Evolutionary conservation across 2,329 filamentous ascomycete genomes (phyloP), one percentile per base, ranked within the genome.

Genomic region (Scortechinia acanthostroma): DNA sequence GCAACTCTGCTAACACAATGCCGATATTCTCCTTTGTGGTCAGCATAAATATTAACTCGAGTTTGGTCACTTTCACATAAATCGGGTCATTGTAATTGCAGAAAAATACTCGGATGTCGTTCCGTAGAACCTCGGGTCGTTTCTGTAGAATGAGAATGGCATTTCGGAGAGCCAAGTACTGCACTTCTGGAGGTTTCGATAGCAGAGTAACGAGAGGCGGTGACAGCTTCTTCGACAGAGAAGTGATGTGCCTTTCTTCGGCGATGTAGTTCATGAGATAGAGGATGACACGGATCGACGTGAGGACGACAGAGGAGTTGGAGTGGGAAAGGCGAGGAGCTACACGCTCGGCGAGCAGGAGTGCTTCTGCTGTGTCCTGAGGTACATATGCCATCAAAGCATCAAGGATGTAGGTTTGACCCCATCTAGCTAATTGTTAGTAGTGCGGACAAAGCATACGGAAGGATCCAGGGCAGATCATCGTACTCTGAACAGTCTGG

Each of bases 61-160:
- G 76, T 66, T 98, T 98, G 15, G 93, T 98, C 44, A 98, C 93
- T 65, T 98, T 98, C 68, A 98, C 93, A 62, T 97, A 98, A 51
- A 98, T 98, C 0, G 93, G 93, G 59, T 98, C 93, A 62, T 98
- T 98, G 68, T 98, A 98, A 73, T 98, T 98, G 80, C 93, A 98
- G 68, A 98, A 98, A 69, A 98, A 98, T 22, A 98, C 93, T 42
- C 93, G 82, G 50, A 98, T 97, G 63, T 98, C 93, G 64, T 96
- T 97, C 51, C 90, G 81, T 45, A 98, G 67, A 5, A 98, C 91
- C 57, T 97, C 93, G 0, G 93, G 93, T 46, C 91, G 77, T 55
- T 91, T 77, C 62, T 98, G 93, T 44, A 98, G 71, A 53, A 98
- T 98, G 14, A 98, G 73, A 2, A 98, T 75, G 0, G 93, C 93